Evolutionary conservation across 192 early-diverging fungal species (phyloP), one percentile per base, ranked within the genome.

Genomic region (Coemansia umbellata): DNA sequence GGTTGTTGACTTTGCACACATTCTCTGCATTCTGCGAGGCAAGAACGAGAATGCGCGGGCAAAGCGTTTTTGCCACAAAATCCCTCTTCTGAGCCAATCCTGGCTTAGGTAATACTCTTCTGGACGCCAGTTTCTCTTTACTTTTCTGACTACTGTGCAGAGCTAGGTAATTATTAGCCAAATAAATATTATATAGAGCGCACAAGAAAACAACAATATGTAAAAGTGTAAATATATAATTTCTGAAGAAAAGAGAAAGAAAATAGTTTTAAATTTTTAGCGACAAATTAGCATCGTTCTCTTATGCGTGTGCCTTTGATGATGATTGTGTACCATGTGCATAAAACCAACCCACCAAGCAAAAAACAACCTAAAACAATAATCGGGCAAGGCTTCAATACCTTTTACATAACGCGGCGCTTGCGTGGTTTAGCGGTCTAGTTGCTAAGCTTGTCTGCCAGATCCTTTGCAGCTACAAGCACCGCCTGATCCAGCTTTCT

Each of bases 401-500:
- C n/a, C n/a, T n/a, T n/a, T n/a, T n/a, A n/a, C n/a, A n/a, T n/a
- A n/a, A n/a, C n/a, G n/a, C n/a, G n/a, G n/a, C n/a, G n/a, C n/a
- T n/a, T n/a, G n/a, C n/a, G n/a, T n/a, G n/a, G n/a, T n/a, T n/a
- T n/a, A n/a, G n/a, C n/a, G n/a, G n/a, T 43, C 33, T 49, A 78
- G 27, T 58, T 49, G 44, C 53, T 57, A 8, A 75, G 72, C 37
- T 80, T 80, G 3, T 39, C 53, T 4, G 68, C 64, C 26, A 80
- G 51, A 18, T 75, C 78, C 21, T 36, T 56, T 14, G 78, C 67
- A 1, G 69, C 68, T 2, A 60, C 64, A n/a, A 68, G 51, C 31
- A 80, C 78, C 3, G 66, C 78, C 5, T 67, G 41, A 48, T 80
- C 78, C 11, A 80, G 53, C 42, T 77, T 72, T 10, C 21, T 41